Evolutionary conservation across 768 basidiomycete species (phyloP).

Genomic region (Strobilomyces confusus): DNA sequence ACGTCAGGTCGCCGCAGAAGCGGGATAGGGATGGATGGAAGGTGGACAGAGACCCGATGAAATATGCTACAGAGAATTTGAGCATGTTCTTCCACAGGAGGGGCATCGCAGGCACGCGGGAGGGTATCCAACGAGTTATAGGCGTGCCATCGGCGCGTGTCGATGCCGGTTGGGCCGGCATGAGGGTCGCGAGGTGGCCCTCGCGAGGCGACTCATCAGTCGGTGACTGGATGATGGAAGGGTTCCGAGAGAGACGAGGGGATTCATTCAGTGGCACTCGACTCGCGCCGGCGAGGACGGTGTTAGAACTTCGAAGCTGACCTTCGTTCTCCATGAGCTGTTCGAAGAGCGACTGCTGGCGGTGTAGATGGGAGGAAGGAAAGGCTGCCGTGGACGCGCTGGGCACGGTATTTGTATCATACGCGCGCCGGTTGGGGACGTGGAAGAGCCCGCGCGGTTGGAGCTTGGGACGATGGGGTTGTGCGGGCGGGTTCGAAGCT

Average conservation of each 20-base stretch:
- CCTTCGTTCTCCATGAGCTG: constrained; percentile 70
- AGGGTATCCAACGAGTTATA: constrained; percentile 4
- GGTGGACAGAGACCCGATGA: constrained; percentile 88
- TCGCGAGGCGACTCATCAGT: not conserved
- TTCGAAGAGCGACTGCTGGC: constrained; percentile 62
- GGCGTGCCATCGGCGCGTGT: constrained; percentile 10
- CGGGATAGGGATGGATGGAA: constrained; percentile 74
- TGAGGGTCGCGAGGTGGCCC: not conserved
- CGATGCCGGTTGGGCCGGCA: not conserved
- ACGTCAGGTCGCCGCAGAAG: constrained; percentile 58
- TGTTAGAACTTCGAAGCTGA: constrained; percentile 26
- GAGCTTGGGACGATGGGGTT: not conserved
- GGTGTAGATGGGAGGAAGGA: constrained; percentile 23
- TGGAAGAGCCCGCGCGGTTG: constrained; percentile 15
- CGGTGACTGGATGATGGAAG: constrained; percentile 3
- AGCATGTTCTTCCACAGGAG: constrained; percentile 66
- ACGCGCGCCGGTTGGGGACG: not conserved
- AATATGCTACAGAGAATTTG: constrained; percentile 91
- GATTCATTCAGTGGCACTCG: constrained; percentile 2
- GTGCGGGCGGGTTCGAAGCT: not conserved
- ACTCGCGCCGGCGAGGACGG: constrained; percentile 1
- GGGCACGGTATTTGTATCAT: constrained; percentile 13
- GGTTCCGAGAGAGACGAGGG: not conserved
- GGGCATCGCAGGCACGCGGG: constrained; percentile 38
- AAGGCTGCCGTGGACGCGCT: constrained; percentile 5